Evolutionary conservation across 805 yeast genomes (phyloP).

Genomic region (Myxozyma geophila): DNA sequence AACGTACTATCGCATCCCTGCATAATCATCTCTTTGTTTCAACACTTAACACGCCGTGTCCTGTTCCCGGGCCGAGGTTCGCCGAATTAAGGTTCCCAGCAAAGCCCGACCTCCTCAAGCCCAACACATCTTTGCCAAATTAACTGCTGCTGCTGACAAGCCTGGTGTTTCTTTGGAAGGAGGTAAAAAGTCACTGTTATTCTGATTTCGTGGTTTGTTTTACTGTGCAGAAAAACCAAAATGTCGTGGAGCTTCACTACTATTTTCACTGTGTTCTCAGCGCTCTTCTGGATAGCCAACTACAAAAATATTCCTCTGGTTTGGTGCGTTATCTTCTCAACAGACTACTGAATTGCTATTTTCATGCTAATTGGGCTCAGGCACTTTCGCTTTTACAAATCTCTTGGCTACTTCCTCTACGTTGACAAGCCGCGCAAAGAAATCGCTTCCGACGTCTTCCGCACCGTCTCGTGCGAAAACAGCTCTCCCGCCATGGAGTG

Average conservation of each 20-base stretch:
- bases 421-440: constrained; percentile 12
- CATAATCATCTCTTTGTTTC: too few relatives aligned
- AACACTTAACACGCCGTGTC: too few relatives aligned
- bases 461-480: constrained; percentile 50
- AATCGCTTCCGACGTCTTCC: constrained; percentile 29
- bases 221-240: background rate
- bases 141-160: too few relatives aligned
- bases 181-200: too few relatives aligned
- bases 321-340: constrained; percentile 21
- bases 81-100: too few relatives aligned
- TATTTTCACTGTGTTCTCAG: constrained; percentile 22
- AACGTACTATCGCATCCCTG: too few relatives aligned
- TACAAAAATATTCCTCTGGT: constrained; percentile 30
- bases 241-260: constrained; percentile 26
- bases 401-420: constrained; percentile 21
- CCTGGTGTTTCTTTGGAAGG: too few relatives aligned
- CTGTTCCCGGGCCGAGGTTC: too few relatives aligned
- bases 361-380: constrained; percentile 1
- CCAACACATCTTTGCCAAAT: too few relatives aligned
- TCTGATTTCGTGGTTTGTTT: background rate
- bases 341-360: too few relatives aligned
- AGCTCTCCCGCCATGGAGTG: constrained; percentile 78
- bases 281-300: constrained; percentile 23
- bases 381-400: constrained; percentile 33
- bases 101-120: too few relatives aligned